A percentile compares a stretch with the other conserved stretches of the same genome.
These are phyloP conservation scores for Adenanthera pavonina DNA, from an alignment of 306 rosid genomes.

Conservation along the genomic window DNA sequence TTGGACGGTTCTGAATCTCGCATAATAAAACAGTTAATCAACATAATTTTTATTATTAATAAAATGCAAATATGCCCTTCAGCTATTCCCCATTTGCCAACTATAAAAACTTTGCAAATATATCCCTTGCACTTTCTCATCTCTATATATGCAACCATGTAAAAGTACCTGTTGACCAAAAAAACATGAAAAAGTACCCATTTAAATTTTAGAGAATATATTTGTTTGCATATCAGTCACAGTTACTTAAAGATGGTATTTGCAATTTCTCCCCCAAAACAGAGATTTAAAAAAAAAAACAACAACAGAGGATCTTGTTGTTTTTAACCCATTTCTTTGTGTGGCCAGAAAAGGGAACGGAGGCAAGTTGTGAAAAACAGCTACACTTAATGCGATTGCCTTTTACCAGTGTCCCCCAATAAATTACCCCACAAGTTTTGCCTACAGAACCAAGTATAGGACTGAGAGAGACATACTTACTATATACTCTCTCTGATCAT, in stretches of 20 bases:
- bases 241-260: background rate
- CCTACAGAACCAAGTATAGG: conserved; percentile 16
- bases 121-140: no score
- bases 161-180: no score
- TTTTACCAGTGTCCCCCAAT: background rate
- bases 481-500: no score
- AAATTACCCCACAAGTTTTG: background rate
- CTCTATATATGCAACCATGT: no score
- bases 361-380: background rate
- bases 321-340: background rate
- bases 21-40: no score
- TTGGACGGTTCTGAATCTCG: no score
- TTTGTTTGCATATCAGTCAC: background rate
- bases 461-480: background rate
- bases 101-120: no score
- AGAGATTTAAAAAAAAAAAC: background rate
- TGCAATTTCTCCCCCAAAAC: background rate
- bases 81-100: no score
- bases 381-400: background rate
- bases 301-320: background rate
- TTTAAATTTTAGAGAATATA: no score
- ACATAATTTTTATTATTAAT: no score
- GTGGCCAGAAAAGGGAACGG: background rate
- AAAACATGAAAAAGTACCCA: no score
- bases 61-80: no score